These are phyloP conservation scores for Pseudogymnoascus sp. DNA, from an alignment of 2,329 filamentous ascomycete species.

Conservation along the genomic window DNA sequence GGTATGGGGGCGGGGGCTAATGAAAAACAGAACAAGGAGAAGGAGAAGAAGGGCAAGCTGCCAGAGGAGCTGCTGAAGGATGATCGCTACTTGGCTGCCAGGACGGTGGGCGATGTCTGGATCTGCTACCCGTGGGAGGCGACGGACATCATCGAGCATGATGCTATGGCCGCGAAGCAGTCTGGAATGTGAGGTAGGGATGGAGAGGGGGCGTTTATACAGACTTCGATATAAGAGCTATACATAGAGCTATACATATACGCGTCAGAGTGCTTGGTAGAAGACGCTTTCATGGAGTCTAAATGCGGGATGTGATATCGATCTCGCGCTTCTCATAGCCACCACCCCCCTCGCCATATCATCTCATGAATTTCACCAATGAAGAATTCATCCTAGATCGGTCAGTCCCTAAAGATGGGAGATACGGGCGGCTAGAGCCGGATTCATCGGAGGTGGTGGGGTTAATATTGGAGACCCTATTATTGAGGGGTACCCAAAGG, in stretches of 20 bases:
- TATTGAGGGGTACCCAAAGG: not conserved
- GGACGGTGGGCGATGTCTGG: conserved; percentile 91
- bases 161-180: conserved; percentile 52
- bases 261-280: not conserved
- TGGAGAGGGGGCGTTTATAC: not conserved
- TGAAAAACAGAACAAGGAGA: conserved; percentile 78
- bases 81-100: conserved; percentile 73
- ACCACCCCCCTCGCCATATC: too few relatives aligned
- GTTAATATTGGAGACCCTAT: not conserved
- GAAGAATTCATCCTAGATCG: not conserved
- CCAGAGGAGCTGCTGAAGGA: conserved; percentile 69
- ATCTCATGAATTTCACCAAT: not conserved
- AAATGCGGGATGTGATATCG: not conserved
- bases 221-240: conserved; percentile 6
- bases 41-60: conserved; percentile 83
- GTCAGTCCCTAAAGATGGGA: not conserved
- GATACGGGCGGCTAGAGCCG: not conserved
- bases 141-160: conserved; percentile 87
- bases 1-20: conserved; percentile 14
- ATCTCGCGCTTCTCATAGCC: not conserved
- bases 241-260: conserved; percentile 11
- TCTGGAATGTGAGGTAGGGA: conserved; percentile 14
- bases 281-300: not conserved
- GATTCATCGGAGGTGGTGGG: not conserved
- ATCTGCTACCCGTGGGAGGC: conserved; percentile 99